Base-by-base conservation (phyloP, 2,329 filamentous ascomycete genomes). In the Grosmannia penicillata region DNA sequence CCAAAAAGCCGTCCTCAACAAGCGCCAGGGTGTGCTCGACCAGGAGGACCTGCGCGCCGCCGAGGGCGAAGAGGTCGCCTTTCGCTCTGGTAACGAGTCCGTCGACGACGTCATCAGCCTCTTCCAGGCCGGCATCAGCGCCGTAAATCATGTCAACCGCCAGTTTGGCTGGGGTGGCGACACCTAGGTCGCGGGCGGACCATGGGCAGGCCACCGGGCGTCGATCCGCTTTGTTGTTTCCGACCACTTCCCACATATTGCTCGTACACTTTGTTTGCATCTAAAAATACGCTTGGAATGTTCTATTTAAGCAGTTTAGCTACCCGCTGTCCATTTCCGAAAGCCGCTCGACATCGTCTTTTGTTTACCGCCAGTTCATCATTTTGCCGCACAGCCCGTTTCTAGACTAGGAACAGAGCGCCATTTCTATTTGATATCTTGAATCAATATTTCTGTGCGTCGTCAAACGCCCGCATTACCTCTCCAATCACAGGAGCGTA, bases 401-500 rank as follows among this genome's bases (percentile, higher is more conserved):
- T 25, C 24, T 25, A 11, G 24, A 25, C n/a, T n/a, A n/a, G n/a
- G n/a, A n/a, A n/a, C n/a, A n/a, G n/a, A 25, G 11, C 11, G 24
- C 24, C 24, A 25, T 7, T 25, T 25, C 24, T 25, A 25, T 37
- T 34, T 24, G n/a, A n/a, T 27, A 5, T 13, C n/a, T 30, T 15
- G 24, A 30, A 15, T 37, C 31, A 6, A 2, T 14, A 15, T 25
- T 9, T 5, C 19, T 34, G 19, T 9, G 38, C 44, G 15, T 46
- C 42, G 5, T 70, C 70, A 54, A 84, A 84, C 2, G 72, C 72
- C 42, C 76, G 68, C 61, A 78, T 66, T 1, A 82, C 66, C 3
- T 78, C 78, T 28, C 81, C 56, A 8, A 69, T 55, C 14, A 84
- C 71, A 4, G 75, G 68, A 1, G 75, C 67, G 50, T 72, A 80